Conservation (phyloP, 108 stramenopile species). For the Conticribra weissflogii region DNA sequence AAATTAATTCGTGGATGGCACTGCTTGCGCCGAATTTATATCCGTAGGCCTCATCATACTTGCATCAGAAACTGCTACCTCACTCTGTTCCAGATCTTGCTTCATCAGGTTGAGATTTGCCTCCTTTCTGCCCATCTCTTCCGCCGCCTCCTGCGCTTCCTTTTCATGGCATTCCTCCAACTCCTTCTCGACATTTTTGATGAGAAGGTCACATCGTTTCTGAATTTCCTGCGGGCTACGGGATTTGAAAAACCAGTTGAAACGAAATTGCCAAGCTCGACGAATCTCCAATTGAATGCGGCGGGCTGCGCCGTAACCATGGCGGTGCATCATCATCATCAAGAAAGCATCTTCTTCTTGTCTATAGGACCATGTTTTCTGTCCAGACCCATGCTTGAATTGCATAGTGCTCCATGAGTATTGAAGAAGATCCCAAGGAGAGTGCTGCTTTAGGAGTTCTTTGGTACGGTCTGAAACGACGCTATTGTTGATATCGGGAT, state of each 20-base stretch:
- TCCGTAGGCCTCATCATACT: too few species aligned
- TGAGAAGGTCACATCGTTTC: conserved; percentile 85
- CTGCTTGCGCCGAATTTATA: too few species aligned
- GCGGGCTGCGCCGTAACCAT: conserved; percentile 94
- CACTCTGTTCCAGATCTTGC: too few species aligned
- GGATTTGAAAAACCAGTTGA: conserved; percentile 99
- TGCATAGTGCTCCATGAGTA: conserved; percentile 87
- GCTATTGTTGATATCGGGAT: conserved; percentile 49
- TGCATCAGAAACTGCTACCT: too few species aligned
- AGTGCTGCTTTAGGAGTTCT: conserved; percentile 71
- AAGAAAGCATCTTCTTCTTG: conserved; percentile 98
- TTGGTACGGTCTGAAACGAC: conserved; percentile 19
- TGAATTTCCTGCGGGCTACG: conserved; percentile 92
- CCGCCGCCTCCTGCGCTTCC: conserved; percentile 32
- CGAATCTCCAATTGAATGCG: conserved; percentile 94
- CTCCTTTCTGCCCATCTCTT: conserved; percentile 7
- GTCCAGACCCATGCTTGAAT: conserved; percentile 73
- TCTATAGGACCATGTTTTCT: conserved; percentile 72
- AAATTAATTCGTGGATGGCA: too few species aligned
- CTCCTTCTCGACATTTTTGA: conserved; percentile 79
- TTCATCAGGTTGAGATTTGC: too few species aligned
- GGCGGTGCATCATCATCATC: conserved; percentile 94
- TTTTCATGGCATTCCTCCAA: conserved; percentile 75
- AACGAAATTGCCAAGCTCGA: conserved; percentile 95
- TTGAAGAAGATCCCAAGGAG: conserved; percentile 72